Base-by-base conservation (phyloP, 352 stramenopile species). In the Globisporangium iwayamae region DNA sequence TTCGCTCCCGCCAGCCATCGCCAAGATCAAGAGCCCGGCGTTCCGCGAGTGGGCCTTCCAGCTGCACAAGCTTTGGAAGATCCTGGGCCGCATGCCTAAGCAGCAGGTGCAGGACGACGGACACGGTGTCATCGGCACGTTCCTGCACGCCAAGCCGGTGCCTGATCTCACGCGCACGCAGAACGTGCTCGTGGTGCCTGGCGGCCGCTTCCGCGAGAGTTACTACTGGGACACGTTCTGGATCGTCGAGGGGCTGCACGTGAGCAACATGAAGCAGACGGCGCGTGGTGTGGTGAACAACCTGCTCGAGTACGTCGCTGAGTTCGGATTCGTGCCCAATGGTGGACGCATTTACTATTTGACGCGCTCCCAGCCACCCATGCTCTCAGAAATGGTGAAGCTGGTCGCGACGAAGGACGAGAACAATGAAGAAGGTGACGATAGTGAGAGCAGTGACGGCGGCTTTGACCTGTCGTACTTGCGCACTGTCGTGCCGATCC, bases 211-310 rank as follows among this genome's bases (percentile, higher is more conserved):
- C 67, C 83, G 90, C 10, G 92, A 98, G 70, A 89, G 74, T 45
- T 98, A 97, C 74, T 97, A 97, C 69, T 97, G 92, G 92, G 92
- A 98, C 65, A 92, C 83, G 61, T 97, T 93, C 72, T 98, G 92
- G 92, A 97, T 97, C 56, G 81, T 97, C 10, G 69, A 91, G 58
- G 90, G 91, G 0, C 73, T 98, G 5, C 68, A 97, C 39, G 82
- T 94, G 9, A 94, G 85, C 63, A 71, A 78, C 55, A 93, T 97
- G 89, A 52, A 68, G 14, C 45, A 81, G 36, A 96, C 91, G 0
- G 90, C 91, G 5, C 71, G 78, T 25, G 84, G 83, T 2, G 75
- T 97, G 4, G 85, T 97, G 30, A 83, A 85, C 45, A 95, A 97
- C 68, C 63, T 98, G 43, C 71, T 97, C 25, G 81, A 95, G 60